Base-by-base conservation (phyloP, 2,329 filamentous ascomycete species). In the Botrytis fabae region DNA sequence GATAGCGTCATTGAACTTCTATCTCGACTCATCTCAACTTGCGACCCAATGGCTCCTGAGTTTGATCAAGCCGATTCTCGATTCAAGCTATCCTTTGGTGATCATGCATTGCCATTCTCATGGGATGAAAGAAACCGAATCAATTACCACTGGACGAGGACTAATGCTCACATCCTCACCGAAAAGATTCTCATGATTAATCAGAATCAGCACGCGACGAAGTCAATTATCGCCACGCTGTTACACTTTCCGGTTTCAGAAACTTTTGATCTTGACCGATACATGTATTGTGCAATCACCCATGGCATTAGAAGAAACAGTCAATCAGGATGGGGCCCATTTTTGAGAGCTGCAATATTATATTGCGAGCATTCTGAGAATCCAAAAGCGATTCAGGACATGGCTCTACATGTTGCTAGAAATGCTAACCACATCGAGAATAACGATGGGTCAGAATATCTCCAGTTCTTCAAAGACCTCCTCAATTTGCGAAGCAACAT, bases 181-280 rank as follows among this genome's bases (percentile, higher is more conserved):
- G 89, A 90, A 78, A 93, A 92, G 79, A 84, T 94, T 40, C 84
- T 94, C 42, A 83, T 84, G 32, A 84, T 92, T 66, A 86, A 91
- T 75, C 87, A 91, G 78, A 90, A 89, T 71, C 80, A 82, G 0
- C 75, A 79, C 2, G 83, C 84, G 3, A 89, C 87, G 2, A 84
- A 86, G 68, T 83, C 82, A 20, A 91, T 94, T 70, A 80, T 94
- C 66, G 81, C 81, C 54, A 83, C 85, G 5, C 83, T 94, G 51
- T 81, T 92, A 60, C 81, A 83, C 32, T 79, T 76, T n/a, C 82
- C 86, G 32, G 85, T 87, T 72, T 80, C 82, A 10, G 44, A 60
- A 25, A 20, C 46, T 25, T 85, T 90, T 80, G 88, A 89, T 61
- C 85, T 90, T 80, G 88, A 89, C 61, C 66, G 82, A 0, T 82